Conservation (phyloP, 306 rosid genomes). For the Fragaria vesca region DNA sequence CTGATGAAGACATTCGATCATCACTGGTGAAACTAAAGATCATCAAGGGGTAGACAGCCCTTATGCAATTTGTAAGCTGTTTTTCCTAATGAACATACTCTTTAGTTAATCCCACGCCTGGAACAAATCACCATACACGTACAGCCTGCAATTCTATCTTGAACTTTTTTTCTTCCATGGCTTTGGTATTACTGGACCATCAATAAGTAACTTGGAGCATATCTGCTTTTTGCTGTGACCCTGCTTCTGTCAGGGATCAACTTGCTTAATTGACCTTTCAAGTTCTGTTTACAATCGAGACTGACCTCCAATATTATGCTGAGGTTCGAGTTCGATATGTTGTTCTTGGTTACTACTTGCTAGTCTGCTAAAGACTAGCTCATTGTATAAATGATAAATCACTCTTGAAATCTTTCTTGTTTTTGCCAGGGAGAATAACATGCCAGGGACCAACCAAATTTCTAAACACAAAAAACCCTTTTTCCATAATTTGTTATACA, state of each 20-base stretch:
- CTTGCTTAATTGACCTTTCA: neutral
- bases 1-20: constrained; percentile 25
- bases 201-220: neutral
- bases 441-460: no score
- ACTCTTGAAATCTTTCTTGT: no score
- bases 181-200: neutral
- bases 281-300: neutral
- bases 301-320: neutral
- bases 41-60: constrained; percentile 23
- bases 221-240: neutral
- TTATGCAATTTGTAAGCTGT: neutral
- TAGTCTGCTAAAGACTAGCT: no score
- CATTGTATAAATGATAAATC: neutral
- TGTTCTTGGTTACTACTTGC: neutral
- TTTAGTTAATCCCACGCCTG: neutral
- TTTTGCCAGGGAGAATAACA: no score
- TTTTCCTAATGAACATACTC: neutral
- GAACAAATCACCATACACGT: neutral
- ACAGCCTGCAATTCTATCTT: neutral
- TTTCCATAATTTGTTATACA: no score
- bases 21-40: constrained; percentile 45
- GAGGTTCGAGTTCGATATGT: neutral
- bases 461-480: no score
- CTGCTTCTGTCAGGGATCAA: neutral
- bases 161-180: neutral